Evolutionary conservation across 2,329 filamentous ascomycete genomes (phyloP).

Genomic region (Hypoxylon sp.): DNA sequence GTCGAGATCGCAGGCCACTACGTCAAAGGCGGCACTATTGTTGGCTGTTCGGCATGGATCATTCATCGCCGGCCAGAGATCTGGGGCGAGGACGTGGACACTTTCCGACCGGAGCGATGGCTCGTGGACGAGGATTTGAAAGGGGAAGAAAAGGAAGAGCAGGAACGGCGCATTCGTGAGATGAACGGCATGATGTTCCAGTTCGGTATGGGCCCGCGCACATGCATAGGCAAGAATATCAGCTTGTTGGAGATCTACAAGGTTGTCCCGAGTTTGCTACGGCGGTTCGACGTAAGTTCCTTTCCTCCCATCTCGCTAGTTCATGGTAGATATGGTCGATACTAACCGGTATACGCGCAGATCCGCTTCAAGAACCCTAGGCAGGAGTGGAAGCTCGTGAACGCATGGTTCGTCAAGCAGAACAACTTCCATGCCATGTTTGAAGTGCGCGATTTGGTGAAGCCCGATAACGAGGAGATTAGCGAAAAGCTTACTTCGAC

Average conservation of each 20-base stretch:
- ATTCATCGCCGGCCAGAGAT: conserved; percentile 77
- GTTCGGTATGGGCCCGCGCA: conserved; percentile 79
- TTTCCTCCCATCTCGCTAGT: neutral
- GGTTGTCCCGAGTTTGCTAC: conserved; percentile 71
- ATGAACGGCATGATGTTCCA: conserved; percentile 81
- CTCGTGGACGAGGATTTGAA: conserved; percentile 60
- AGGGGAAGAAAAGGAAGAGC: conserved; percentile 51
- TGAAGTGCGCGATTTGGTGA: conserved; percentile 60
- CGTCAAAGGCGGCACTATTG: conserved; percentile 78
- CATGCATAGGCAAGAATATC: conserved; percentile 79
- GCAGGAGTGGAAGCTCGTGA: conserved; percentile 71
- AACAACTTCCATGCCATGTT: conserved; percentile 67
- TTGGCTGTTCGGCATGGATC: conserved; percentile 83
- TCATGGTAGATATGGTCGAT: neutral
- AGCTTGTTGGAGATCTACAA: conserved; percentile 75
- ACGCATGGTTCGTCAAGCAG: conserved; percentile 76
- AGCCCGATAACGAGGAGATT: conserved; percentile 48
- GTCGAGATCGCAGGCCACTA: conserved; percentile 73
- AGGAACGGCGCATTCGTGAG: conserved; percentile 70
- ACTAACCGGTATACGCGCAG: conserved; percentile 54
- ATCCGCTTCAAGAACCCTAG: conserved; percentile 68
- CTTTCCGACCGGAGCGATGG: conserved; percentile 79
- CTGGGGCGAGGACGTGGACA: conserved; percentile 77
- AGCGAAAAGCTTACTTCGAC: conserved; percentile 26
- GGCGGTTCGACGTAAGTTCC: conserved; percentile 71